A percentile compares a stretch with the other conserved stretches of the same genome.
These are phyloP conservation scores for Erodium chrysanthum DNA, from an alignment of 441 rosid genomes.

Conservation along the genomic window DNA sequence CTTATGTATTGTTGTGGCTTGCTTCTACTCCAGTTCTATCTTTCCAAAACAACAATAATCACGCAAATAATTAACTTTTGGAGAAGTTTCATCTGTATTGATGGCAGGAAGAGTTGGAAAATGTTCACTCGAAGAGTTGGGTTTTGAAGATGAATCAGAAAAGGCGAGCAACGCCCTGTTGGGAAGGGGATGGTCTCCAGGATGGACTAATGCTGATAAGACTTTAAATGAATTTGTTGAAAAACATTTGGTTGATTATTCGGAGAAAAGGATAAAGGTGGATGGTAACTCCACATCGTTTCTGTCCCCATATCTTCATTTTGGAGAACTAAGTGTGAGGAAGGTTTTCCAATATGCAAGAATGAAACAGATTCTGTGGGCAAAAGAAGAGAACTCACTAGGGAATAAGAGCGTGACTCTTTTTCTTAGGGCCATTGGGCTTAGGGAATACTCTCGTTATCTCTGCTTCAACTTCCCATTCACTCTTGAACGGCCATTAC, in stretches of 20 bases:
- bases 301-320: conserved; percentile 89
- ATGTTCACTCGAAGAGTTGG: conserved; percentile 51
- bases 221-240: conserved; percentile 75
- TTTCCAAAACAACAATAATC: not conserved
- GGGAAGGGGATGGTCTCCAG: conserved; percentile 94
- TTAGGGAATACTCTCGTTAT: too few species aligned
- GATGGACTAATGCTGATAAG: conserved; percentile 87
- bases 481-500: too few species aligned
- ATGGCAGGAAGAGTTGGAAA: conserved; percentile 62
- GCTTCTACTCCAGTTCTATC: not conserved
- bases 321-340: conserved; percentile 90
- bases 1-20: too few species aligned
- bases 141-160: conserved; percentile 83
- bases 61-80: conserved; percentile 1
- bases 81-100: conserved; percentile 10
- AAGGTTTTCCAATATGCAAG: conserved; percentile 84
- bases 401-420: too few species aligned
- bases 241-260: conserved; percentile 74
- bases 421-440: too few species aligned
- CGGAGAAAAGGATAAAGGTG: conserved; percentile 73
- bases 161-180: conserved; percentile 92
- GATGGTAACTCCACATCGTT: conserved; percentile 90
- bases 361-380: conserved; percentile 83
- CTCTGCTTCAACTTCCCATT: too few species aligned
- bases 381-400: conserved; percentile 77